These are phyloP conservation scores for Sporisorium graminicola DNA, from an alignment of 1,284 basidiomycete species.

Conservation along the genomic window DNA sequence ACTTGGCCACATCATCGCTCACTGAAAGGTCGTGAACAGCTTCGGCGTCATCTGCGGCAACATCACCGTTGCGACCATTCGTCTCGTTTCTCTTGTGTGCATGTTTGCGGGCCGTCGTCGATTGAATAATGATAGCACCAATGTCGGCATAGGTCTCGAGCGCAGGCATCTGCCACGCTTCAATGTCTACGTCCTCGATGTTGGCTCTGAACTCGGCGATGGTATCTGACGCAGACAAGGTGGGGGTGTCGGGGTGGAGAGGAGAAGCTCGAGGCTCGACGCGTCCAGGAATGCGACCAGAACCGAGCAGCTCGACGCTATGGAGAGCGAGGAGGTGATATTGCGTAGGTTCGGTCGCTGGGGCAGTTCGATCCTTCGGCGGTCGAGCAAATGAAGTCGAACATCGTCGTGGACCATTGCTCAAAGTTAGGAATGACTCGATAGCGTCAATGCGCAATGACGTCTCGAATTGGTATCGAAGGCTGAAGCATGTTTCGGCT, in stretches of 20 bases:
- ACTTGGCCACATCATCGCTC: slow-evolving; percentile 3
- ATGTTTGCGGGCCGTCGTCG: not conserved
- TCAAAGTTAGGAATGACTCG: slow-evolving; percentile 44
- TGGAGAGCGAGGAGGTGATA: slow-evolving; percentile 54
- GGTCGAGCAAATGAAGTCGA: slow-evolving; percentile 11
- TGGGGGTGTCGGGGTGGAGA: slow-evolving; percentile 22
- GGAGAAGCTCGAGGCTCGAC: slow-evolving; percentile 26
- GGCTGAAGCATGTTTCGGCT: slow-evolving; percentile 39
- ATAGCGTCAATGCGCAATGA: slow-evolving; percentile 44
- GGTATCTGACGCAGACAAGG: slow-evolving; percentile 26
- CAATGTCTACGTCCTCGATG: slow-evolving; percentile 60
- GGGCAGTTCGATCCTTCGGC: not conserved
- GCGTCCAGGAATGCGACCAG: slow-evolving; percentile 38
- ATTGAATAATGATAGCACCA: slow-evolving; percentile 15
- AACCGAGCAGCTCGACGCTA: slow-evolving; percentile 43
- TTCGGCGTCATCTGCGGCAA: not conserved
- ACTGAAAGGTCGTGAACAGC: not conserved
- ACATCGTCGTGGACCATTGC: slow-evolving; percentile 13
- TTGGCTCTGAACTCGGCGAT: slow-evolving; percentile 45
- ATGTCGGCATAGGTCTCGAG: slow-evolving; percentile 43
- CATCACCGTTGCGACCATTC: not conserved
- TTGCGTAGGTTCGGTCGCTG: slow-evolving; percentile 34
- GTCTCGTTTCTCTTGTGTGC: not conserved
- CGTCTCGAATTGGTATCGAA: slow-evolving; percentile 54
- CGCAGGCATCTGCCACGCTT: slow-evolving; percentile 54